These are phyloP conservation scores for Gynandropsis gynandra DNA, from an alignment of 345 rosid genomes.

Conservation along the genomic window DNA sequence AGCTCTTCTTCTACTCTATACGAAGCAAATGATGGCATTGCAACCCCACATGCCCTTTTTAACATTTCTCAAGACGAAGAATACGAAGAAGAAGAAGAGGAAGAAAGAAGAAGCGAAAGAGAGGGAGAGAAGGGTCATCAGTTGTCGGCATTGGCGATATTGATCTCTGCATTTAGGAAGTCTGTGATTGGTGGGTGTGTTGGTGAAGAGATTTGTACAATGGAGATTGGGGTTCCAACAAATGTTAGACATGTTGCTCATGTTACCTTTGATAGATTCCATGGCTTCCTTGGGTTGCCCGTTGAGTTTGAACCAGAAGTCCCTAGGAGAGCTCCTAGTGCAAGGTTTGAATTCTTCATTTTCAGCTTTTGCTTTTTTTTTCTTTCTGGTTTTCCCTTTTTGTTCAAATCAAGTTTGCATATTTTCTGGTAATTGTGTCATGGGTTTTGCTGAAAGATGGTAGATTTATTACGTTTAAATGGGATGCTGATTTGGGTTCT, in stretches of 20 bases:
- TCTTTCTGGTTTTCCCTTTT: slow-evolving; percentile 3
- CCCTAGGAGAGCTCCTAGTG: slow-evolving; percentile 89
- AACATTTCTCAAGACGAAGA: slow-evolving; percentile 29
- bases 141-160: slow-evolving; percentile 52
- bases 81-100: slow-evolving; percentile 26
- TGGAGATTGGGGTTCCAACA: slow-evolving; percentile 97
- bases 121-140: slow-evolving; percentile 36
- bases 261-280: slow-evolving; percentile 97
- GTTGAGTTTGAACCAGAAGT: slow-evolving; percentile 98
- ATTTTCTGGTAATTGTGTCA: not conserved
- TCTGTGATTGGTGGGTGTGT: slow-evolving; percentile 56
- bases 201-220: slow-evolving; percentile 55
- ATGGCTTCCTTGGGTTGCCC: slow-evolving; percentile 97
- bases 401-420: not conserved
- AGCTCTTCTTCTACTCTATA: slow-evolving; percentile 64
- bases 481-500: not conserved
- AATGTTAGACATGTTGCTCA: slow-evolving; percentile 95
- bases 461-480: not conserved
- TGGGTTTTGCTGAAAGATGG: slow-evolving; percentile 7
- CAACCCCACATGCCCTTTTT: slow-evolving; percentile 35
- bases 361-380: not conserved
- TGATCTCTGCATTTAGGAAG: slow-evolving; percentile 66
- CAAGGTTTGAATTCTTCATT: slow-evolving; percentile 45
- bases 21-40: slow-evolving; percentile 39
- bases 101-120: slow-evolving; percentile 27